Percentiles rank a stretch among this genome's conserved stretches.
phyloP scores from a whole-genome alignment of 169 alveolate genomes.

The Theileria luwenshuni region DNA sequence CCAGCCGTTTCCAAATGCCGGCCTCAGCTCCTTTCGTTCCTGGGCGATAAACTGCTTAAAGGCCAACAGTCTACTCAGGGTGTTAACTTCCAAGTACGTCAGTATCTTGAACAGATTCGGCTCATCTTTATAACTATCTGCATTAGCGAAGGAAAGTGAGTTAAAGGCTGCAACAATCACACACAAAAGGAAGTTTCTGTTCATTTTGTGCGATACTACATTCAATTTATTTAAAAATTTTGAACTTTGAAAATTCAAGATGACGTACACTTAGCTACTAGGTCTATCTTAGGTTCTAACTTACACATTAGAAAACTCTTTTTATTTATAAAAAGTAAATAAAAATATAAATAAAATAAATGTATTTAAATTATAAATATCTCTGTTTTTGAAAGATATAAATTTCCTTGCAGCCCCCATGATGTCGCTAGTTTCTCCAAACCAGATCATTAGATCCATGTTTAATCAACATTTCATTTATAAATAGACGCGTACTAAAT shows the following conservation, averaged over 20 bases:
- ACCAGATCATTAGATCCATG: too few relatives aligned
- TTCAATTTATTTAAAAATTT: background rate
- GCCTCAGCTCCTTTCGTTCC: background rate
- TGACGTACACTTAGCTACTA: too few relatives aligned
- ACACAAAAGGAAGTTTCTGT: too few relatives aligned
- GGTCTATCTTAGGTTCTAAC: slow-evolving; percentile 2
- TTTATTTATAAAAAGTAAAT: background rate
- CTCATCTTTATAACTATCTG: background rate
- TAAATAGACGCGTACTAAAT: too few relatives aligned
- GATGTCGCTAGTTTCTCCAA: background rate
- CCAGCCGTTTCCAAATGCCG: slow-evolving; percentile 29
- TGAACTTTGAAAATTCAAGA: background rate
- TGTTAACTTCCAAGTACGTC: slow-evolving; percentile 12
- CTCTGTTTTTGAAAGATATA: background rate
- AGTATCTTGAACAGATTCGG: background rate
- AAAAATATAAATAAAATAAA: background rate
- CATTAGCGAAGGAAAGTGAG: background rate
- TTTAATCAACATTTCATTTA: too few relatives aligned
- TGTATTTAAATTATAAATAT: background rate
- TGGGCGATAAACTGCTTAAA: background rate
- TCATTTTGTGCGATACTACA: slow-evolving; percentile 1
- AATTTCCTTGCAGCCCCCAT: slow-evolving; percentile 19
- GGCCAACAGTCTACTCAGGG: slow-evolving; percentile 20
- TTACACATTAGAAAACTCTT: slow-evolving; percentile 3
- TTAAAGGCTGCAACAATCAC: background rate